Percentiles rank a stretch among this genome's conserved stretches.
phyloP scores from a whole-genome alignment of 75 land plant species.

The Pseudotsuga menziesii region DNA sequence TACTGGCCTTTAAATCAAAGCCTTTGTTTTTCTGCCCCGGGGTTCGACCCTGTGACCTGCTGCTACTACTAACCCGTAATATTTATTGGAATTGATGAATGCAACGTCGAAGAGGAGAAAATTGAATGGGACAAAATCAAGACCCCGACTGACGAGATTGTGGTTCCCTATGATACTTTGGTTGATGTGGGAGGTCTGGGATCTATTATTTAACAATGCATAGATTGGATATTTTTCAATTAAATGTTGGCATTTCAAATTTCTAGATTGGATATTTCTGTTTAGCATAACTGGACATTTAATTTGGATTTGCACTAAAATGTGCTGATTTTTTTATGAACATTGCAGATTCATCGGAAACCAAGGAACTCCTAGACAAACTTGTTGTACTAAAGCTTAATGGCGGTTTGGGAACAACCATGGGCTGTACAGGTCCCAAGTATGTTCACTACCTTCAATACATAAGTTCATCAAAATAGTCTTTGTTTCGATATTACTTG shows the following conservation, averaged over 20 bases:
- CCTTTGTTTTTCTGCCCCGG: neutral
- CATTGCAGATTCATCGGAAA: conserved; percentile 59
- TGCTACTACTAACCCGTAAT: neutral
- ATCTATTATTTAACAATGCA: neutral
- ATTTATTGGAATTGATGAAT: neutral
- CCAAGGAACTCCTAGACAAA: conserved; percentile 80
- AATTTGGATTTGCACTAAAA: neutral
- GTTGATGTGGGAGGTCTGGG: conserved; percentile 61
- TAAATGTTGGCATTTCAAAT: neutral
- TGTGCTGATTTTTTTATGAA: no score
- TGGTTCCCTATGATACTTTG: conserved; percentile 82
- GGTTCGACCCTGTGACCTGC: neutral
- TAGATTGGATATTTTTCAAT: neutral
- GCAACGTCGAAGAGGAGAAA: conserved; percentile 77
- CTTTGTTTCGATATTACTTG: no score
- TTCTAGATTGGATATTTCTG: neutral
- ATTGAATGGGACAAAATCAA: conserved; percentile 93
- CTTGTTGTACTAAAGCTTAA: conserved; percentile 95
- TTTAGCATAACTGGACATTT: neutral
- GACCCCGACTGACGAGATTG: conserved; percentile 94
- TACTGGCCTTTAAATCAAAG: no score
- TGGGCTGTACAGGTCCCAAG: conserved; percentile 99
- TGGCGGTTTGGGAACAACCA: conserved; percentile 98
- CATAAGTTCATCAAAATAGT: neutral
- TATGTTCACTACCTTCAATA: conserved; percentile 24